phyloP scores from a whole-genome alignment of 306 rosid genomes.

The Gastrolobium villosum region DNA sequence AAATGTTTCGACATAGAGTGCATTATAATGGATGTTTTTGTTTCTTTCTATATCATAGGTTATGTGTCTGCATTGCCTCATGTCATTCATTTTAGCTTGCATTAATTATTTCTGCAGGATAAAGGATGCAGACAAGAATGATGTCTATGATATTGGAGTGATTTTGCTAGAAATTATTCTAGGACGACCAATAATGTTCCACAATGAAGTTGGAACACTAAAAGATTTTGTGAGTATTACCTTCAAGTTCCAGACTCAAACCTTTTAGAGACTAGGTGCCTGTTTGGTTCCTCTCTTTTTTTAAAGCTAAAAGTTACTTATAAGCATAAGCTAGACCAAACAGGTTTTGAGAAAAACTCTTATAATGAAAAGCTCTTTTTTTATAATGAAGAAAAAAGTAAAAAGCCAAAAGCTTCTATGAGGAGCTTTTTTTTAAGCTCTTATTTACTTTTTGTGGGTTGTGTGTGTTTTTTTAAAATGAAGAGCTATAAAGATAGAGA shows the following conservation, averaged over 20 bases:
- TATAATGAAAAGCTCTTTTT: too few species aligned
- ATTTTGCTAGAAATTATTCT: conserved; percentile 84
- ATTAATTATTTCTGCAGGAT: conserved; percentile 55
- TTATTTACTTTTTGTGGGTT: too few species aligned
- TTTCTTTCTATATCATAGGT: background rate
- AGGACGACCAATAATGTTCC: conserved; percentile 87
- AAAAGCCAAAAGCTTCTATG: too few species aligned
- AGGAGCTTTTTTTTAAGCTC: too few species aligned
- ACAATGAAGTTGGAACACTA: conserved; percentile 79
- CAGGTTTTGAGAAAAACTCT: too few species aligned
- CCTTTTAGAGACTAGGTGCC: background rate
- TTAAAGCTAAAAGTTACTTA: too few species aligned
- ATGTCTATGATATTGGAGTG: conserved; percentile 89
- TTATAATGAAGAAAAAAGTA: too few species aligned
- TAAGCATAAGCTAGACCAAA: too few species aligned
- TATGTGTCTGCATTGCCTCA: background rate
- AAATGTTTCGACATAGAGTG: conserved; percentile 6
- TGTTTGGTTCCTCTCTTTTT: too few species aligned
- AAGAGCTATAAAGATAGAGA: too few species aligned
- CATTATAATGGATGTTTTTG: background rate
- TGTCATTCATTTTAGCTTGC: conserved; percentile 2
- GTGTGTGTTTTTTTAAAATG: too few species aligned
- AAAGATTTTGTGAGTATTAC: conserved; percentile 86
- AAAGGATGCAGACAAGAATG: conserved; percentile 74
- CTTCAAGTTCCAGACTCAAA: conserved; percentile 29